These are phyloP conservation scores for Marchantia polymorpha DNA, from an alignment of 225 moss, liverwort and hornwort species.

Conservation along the genomic window DNA sequence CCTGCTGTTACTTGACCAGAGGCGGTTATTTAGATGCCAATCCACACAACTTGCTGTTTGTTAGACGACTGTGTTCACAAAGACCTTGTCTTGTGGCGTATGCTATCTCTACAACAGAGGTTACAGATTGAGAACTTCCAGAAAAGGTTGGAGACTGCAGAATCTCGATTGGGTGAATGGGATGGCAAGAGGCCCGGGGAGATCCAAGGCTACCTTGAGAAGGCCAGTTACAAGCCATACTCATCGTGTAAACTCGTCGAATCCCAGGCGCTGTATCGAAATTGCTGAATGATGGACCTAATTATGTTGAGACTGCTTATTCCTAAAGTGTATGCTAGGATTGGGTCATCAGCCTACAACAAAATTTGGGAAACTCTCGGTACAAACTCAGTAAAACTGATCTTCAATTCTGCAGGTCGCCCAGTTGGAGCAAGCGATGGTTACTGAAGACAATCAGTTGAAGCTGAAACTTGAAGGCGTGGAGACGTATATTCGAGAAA, in stretches of 20 bases:
- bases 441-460: slow-evolving; percentile 26
- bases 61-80: neutral
- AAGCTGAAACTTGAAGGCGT: slow-evolving; percentile 30
- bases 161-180: slow-evolving; percentile 28
- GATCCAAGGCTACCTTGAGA: slow-evolving; percentile 20
- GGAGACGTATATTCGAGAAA: slow-evolving; percentile 26
- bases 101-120: slow-evolving; percentile 17
- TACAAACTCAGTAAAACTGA: neutral
- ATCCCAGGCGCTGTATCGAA: neutral
- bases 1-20: neutral
- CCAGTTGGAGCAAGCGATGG: slow-evolving; percentile 29
- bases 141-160: slow-evolving; percentile 30
- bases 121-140: slow-evolving; percentile 31
- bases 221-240: slow-evolving; percentile 21
- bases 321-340: neutral
- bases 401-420: slow-evolving; percentile 30
- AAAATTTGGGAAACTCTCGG: neutral
- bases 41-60: slow-evolving; percentile 11
- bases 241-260: slow-evolving; percentile 1
- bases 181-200: slow-evolving; percentile 19
- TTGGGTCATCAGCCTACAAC: neutral
- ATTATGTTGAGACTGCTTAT: neutral
- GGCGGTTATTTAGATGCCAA: neutral
- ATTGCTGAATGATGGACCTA: neutral
- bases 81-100: neutral